Evolutionary conservation across 2,329 filamentous ascomycete genomes (phyloP), one percentile per base, ranked within the genome.

Genomic region (Chalara sp.): DNA sequence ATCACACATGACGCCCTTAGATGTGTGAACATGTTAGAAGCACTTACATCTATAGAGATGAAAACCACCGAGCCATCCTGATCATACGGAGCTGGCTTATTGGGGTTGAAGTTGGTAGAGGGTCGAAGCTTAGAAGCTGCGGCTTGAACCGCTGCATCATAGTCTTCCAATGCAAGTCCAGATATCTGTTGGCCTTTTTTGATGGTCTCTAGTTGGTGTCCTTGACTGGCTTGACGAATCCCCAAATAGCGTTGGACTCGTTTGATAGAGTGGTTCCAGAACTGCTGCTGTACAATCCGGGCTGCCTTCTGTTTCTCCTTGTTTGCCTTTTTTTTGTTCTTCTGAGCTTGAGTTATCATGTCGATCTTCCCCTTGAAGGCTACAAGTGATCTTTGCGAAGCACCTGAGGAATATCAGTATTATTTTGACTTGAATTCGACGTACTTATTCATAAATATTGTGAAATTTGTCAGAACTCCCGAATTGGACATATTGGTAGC

Each of bases 191-290:
- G 8, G 54, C 58, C 60, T 63, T 41, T 59, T 50, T 44, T 58
- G 32, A 48, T 58, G 50, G 11, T 56, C 33, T 46, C 59, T 48
- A 13, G 13, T 21, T 49, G 31, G 7, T 47, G 11, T 21, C 41
- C 48, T 29, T 45, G 12, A 13, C 33, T 21, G 6, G 32, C 43
- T 33, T 73, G 66, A n/a, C 78, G 76, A 30, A 95, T 70, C 4
- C 87, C 88, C 1, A 95, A 75, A 60, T 87, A 88, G 47, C 79
- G 72, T 63, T 91, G 85, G 6, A 79, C 72, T 44, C 84, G 76
- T 57, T 81, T 80, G 55, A 87, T 71, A 60, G 80, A 75, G 35
- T 74, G 70, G 1, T 72, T 72, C 69, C 77, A 79, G 3, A 69
- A 63, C 55, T 76, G 72, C 53, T 82, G 78, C 40, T 71, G 74